A percentile compares a stretch with the other conserved stretches of the same genome.
These are phyloP conservation scores for Sporothrix dimorphospora DNA, from an alignment of 2,329 filamentous ascomycete species.

Conservation along the genomic window DNA sequence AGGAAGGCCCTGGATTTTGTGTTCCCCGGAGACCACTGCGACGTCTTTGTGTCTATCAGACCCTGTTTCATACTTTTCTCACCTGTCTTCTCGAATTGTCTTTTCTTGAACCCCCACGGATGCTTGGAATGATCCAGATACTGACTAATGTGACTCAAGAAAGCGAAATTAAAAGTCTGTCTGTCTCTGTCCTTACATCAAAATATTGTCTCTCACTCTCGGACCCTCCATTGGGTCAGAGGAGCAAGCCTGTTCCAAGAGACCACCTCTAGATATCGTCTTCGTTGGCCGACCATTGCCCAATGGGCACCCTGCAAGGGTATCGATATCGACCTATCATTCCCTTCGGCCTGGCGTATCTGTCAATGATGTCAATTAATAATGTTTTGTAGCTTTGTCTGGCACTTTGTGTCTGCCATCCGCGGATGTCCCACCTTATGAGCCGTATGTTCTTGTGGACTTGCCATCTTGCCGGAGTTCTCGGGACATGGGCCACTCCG, in stretches of 20 bases:
- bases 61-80: not conserved
- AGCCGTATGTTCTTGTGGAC: not conserved
- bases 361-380: not conserved
- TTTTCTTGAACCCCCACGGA: not conserved
- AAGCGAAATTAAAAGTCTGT: not conserved
- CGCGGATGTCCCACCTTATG: not conserved
- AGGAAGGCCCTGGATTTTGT: not conserved
- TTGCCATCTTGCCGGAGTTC: conserved; percentile 2
- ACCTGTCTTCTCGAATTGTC: not conserved
- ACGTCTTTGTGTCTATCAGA: not conserved
- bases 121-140: not conserved
- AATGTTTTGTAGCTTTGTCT: not conserved
- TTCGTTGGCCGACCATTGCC: not conserved
- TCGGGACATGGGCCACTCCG: conserved; percentile 6
- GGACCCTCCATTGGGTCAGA: not conserved
- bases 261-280: not conserved
- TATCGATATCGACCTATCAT: not conserved
- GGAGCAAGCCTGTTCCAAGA: not conserved
- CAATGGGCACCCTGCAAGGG: not conserved
- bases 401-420: not conserved
- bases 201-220: not conserved
- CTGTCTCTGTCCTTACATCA: not conserved
- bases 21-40: not conserved
- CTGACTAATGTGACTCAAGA: not conserved
- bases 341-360: not conserved